Percentiles rank a stretch among this genome's conserved stretches.
Conservation (phyloP, 306 rosid species). For the Corylus heterophylla region DNA sequence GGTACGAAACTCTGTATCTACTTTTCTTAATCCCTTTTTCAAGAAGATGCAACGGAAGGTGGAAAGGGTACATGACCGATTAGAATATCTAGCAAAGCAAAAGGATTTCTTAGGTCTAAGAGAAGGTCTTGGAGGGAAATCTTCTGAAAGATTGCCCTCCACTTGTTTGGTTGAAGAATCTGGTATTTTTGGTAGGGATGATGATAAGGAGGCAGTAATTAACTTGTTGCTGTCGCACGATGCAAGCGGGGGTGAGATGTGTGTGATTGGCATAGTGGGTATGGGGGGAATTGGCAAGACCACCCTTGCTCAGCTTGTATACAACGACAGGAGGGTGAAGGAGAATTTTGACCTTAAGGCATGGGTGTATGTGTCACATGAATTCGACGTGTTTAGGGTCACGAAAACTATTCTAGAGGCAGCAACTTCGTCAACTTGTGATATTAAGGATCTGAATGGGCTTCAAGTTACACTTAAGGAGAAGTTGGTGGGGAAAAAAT, state of each 20-base stretch:
- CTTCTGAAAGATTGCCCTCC: too few species aligned
- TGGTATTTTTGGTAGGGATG: conserved; percentile 10
- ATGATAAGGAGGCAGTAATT: neutral
- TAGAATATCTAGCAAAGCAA: neutral
- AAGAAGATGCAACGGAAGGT: too few species aligned
- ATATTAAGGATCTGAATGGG: neutral
- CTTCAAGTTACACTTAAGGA: neutral
- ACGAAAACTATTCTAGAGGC: too few species aligned
- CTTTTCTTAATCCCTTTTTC: neutral
- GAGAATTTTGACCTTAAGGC: too few species aligned
- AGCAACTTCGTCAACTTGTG: neutral
- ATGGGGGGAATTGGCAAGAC: too few species aligned
- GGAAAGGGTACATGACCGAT: neutral
- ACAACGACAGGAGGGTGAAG: too few species aligned
- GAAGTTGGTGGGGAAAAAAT: conserved; percentile 2
- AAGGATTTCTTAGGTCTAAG: neutral
- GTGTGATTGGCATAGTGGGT: too few species aligned
- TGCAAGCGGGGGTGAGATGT: neutral
- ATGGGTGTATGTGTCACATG: too few species aligned
- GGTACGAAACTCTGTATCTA: neutral
- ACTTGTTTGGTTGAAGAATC: too few species aligned
- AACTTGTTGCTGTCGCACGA: neutral
- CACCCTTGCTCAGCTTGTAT: too few species aligned
- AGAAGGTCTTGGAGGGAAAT: neutral
- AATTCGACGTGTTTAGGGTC: too few species aligned